Percentiles rank a stretch among this genome's conserved stretches.
Evolutionary conservation across 305 asterid species (phyloP).

Genomic region (Fraxinus sp.): DNA sequence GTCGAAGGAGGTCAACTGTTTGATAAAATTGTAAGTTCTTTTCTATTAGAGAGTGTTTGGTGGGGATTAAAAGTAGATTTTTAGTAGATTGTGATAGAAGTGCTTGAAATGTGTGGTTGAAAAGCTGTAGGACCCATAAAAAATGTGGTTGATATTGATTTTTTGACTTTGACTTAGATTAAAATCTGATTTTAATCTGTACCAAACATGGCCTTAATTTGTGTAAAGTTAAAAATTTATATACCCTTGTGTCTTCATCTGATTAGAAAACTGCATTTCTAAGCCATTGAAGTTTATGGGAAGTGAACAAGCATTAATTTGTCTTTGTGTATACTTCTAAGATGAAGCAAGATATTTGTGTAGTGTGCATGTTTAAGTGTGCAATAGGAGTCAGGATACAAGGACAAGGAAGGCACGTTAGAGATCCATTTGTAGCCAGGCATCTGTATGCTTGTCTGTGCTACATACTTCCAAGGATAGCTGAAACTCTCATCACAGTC

Average conservation of each 20-base stretch:
- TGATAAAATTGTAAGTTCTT: constrained; percentile 67
- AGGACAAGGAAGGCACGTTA: constrained; percentile 3
- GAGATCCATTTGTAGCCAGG: constrained; percentile 1
- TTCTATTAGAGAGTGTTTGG: background rate
- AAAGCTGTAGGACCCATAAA: too few species aligned
- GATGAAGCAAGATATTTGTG: background rate
- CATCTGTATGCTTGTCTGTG: constrained; percentile 17
- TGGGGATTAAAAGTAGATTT: too few species aligned
- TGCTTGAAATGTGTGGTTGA: too few species aligned
- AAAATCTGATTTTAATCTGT: too few species aligned
- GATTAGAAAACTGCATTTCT: background rate
- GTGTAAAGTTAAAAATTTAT: background rate
- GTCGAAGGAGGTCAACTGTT: constrained; percentile 92
- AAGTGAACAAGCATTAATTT: constrained; percentile 7
- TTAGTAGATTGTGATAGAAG: too few species aligned
- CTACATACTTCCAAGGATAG: background rate
- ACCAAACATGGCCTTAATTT: background rate
- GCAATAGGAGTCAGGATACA: background rate
- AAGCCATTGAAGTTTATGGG: constrained; percentile 7
- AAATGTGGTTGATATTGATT: too few species aligned
- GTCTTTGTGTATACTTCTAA: constrained; percentile 10
- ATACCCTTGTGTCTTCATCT: background rate
- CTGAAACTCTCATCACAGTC: constrained; percentile 5
- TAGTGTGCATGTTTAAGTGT: background rate
- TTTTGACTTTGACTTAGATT: too few species aligned